These are phyloP conservation scores for Hanseniaspora vineae DNA, from an alignment of 805 yeast genomes.

Conservation along the genomic window DNA sequence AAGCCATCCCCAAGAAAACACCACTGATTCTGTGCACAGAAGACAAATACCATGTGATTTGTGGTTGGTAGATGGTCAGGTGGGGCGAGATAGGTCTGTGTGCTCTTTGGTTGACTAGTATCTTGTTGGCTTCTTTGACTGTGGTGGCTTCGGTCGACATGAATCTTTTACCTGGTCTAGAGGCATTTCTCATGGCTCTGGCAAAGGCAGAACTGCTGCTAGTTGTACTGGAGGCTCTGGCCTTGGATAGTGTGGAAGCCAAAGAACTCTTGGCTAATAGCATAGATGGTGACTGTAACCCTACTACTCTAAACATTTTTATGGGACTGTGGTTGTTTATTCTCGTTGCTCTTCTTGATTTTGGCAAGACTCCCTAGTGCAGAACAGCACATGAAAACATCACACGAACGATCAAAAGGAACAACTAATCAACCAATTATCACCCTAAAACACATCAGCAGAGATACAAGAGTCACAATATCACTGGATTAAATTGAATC, in stretches of 20 bases:
- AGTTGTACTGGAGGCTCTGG: slow-evolving; percentile 1
- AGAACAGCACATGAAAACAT: too few relatives aligned
- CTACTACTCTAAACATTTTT: not conserved
- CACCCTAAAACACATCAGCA: not conserved
- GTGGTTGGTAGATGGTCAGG: slow-evolving; percentile 80
- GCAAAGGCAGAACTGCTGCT: slow-evolving; percentile 9
- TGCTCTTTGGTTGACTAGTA: slow-evolving; percentile 69
- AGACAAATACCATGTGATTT: slow-evolving; percentile 73
- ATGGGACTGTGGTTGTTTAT: too few relatives aligned
- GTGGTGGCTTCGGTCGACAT: slow-evolving; percentile 36
- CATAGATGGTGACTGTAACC: not conserved
- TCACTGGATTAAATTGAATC: not conserved
- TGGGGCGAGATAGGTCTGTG: slow-evolving; percentile 90
- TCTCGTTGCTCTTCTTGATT: too few relatives aligned
- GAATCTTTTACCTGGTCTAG: slow-evolving; percentile 8
- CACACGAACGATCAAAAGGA: too few relatives aligned
- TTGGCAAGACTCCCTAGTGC: too few relatives aligned
- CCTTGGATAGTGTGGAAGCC: slow-evolving; percentile 1
- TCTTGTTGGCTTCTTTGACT: slow-evolving; percentile 48
- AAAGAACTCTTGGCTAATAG: not conserved
- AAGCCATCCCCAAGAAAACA: slow-evolving; percentile 63
- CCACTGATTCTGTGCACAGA: slow-evolving; percentile 81
- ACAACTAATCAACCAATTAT: too few relatives aligned
- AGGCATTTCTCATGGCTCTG: too few relatives aligned
- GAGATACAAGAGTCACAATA: not conserved